These are phyloP conservation scores for Rubus parviflorus DNA, from an alignment of 306 rosid genomes.

Conservation along the genomic window DNA sequence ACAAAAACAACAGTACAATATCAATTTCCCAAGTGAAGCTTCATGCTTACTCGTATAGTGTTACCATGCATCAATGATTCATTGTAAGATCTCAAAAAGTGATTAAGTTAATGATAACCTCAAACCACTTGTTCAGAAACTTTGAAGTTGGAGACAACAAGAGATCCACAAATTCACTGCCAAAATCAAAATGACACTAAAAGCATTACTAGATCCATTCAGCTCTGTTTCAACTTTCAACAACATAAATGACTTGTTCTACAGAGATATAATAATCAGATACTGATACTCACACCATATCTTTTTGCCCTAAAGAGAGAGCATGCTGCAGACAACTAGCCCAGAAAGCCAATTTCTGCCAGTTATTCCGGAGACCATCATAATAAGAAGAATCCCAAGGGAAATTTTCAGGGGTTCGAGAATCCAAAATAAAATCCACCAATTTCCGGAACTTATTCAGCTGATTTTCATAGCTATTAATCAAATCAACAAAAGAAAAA, in stretches of 20 bases:
- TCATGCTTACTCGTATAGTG: too few species aligned
- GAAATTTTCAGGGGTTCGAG: conserved; percentile 61
- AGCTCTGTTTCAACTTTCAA: too few species aligned
- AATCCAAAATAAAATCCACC: conserved; percentile 74
- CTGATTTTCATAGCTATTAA: conserved; percentile 64
- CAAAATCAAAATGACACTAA: conserved; percentile 29
- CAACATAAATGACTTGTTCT: neutral
- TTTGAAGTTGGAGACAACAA: conserved; percentile 72
- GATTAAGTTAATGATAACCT: conserved; percentile 42
- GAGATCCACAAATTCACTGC: conserved; percentile 72
- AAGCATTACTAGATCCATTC: conserved; percentile 5
- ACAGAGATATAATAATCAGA: neutral
- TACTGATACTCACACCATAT: conserved; percentile 56
- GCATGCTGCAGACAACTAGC: conserved; percentile 54
- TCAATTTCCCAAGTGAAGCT: too few species aligned
- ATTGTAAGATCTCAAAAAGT: neutral
- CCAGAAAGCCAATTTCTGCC: conserved; percentile 71
- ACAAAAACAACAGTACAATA: too few species aligned
- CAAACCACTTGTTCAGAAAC: conserved; percentile 75
- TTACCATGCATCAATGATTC: too few species aligned
- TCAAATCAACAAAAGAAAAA: neutral
- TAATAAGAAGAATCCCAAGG: conserved; percentile 45
- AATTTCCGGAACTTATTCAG: conserved; percentile 66
- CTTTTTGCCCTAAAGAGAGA: conserved; percentile 64
- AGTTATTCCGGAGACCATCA: conserved; percentile 49